Evolutionary conservation across 352 stramenopile species (phyloP), one percentile per base, ranked within the genome.

Genomic region (Phytophthora capsici): DNA sequence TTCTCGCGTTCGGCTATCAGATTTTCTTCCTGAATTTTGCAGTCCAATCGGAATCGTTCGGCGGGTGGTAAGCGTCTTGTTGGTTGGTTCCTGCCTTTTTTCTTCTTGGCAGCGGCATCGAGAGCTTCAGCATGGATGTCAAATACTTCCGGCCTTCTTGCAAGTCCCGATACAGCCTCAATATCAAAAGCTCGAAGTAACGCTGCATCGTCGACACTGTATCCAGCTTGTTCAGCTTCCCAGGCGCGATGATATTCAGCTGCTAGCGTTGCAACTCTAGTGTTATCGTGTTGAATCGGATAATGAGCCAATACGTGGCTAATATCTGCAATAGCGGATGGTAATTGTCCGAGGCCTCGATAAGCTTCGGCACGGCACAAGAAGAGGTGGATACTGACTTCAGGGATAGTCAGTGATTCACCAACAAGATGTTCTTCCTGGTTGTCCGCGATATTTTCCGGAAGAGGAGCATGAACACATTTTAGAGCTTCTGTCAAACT

Each of bases 121-220:
- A 71, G 57, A 25, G 47, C 54, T 66, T 77, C 58, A 28, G 54
- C 40, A 25, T 77, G 66, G 30, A 77, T 25, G 20, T 88, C 77
- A 7, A 66, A 14, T 1, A 90, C 75, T 53, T 86, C 67, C 0
- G 82, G 75, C 13, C 79, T 63, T 8, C 82, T 69, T 19, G 73
- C 36, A 5, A 88, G 69, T 4, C 82, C 82, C 6, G 70, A 80
- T 12, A 50, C 23, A 10, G 19, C 3, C 13, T 69, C 73, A 4
- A 88, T 74, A 41, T 90, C 72, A 14, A 86, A 90, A 9, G 77
- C 64, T 14, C 82, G 75, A 41, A 80, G 73, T 13, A 87, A 44
- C 17, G 66, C 63, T n/a, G 80, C 61, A 38, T 80, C 63, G 52
- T 90, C 82, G 2, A 90, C 69, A 32, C 79, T 77, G 50, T 75